Conservation (phyloP, 2,329 filamentous ascomycete species). For the Venturia asperata region DNA sequence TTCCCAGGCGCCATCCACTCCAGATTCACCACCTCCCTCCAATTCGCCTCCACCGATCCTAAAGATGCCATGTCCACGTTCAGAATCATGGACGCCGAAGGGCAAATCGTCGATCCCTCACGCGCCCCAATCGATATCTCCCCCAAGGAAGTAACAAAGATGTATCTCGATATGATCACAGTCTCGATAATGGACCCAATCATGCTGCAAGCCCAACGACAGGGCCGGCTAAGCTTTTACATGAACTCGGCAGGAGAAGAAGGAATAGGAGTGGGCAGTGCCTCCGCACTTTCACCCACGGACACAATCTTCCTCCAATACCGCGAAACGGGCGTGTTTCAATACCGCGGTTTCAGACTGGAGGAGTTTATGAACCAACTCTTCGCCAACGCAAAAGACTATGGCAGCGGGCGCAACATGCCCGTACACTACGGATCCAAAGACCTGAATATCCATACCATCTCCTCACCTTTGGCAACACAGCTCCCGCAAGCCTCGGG, state of each 20-base stretch:
- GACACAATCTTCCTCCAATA: constrained; percentile 96
- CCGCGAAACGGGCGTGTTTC: constrained; percentile 84
- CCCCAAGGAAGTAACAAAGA: constrained; percentile 51
- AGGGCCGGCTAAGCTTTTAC: constrained; percentile 92
- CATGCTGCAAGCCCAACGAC: constrained; percentile 96
- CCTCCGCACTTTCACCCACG: constrained; percentile 70
- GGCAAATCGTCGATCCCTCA: constrained; percentile 67
- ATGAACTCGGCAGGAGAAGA: constrained; percentile 90
- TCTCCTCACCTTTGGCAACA: constrained; percentile 78
- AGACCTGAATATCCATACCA: constrained; percentile 79
- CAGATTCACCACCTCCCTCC: constrained; percentile 74
- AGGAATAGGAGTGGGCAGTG: constrained; percentile 83
- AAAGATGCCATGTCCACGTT: constrained; percentile 80
- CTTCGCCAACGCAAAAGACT: constrained; percentile 78
- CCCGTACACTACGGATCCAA: constrained; percentile 89
- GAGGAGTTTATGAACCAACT: constrained; percentile 93
- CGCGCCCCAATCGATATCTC: constrained; percentile 60
- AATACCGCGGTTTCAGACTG: constrained; percentile 78
- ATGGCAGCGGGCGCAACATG: constrained; percentile 85
- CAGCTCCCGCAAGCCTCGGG: constrained; percentile 85
- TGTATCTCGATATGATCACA: constrained; percentile 59
- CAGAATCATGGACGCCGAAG: constrained; percentile 84
- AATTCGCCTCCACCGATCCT: constrained; percentile 67
- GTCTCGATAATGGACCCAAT: constrained; percentile 81
- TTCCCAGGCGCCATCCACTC: constrained; percentile 96